Conservation (phyloP, 768 basidiomycete genomes). For the Boletus subparvulus region DNA sequence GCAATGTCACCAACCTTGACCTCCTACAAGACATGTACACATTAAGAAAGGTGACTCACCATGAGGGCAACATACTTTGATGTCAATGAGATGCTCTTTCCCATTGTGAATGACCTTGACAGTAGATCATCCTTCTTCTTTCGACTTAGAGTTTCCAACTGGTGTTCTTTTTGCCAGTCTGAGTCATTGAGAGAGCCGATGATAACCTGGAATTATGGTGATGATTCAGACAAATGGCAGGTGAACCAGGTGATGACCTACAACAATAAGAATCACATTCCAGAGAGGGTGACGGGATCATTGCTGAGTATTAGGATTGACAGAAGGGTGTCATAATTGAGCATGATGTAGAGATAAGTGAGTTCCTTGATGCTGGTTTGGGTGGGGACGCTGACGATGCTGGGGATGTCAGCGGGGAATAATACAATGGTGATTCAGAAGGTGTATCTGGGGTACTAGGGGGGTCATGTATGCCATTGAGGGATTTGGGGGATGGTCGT, state of each 20-base stretch:
- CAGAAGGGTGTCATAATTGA: too few species aligned
- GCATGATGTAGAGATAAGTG: too few species aligned
- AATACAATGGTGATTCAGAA: too few species aligned
- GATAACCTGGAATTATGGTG: slow-evolving; percentile 54
- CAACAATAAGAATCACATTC: slow-evolving; percentile 74
- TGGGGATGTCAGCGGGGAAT: too few species aligned
- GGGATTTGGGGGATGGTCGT: too few species aligned
- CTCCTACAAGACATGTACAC: slow-evolving; percentile 50
- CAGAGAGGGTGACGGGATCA: too few species aligned
- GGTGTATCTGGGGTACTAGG: too few species aligned
- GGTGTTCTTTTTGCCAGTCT: slow-evolving; percentile 98
- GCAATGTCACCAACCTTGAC: slow-evolving; percentile 93
- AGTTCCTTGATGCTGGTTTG: too few species aligned
- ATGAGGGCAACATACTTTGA: slow-evolving; percentile 55
- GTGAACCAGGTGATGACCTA: slow-evolving; percentile 41
- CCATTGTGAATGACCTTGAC: slow-evolving; percentile 81
- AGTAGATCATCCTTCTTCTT: slow-evolving; percentile 99
- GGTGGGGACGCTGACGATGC: too few species aligned
- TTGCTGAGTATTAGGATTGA: too few species aligned
- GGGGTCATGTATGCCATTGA: too few species aligned
- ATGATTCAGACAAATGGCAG: background rate
- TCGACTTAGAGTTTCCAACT: slow-evolving; percentile 91
- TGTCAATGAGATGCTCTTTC: slow-evolving; percentile 68
- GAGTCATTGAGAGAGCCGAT: slow-evolving; percentile 97
- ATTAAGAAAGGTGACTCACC: slow-evolving; percentile 1